Evolutionary conservation across 1,284 basidiomycete species (phyloP), one percentile per base, ranked within the genome.

Genomic region (Microbotryum lychnidis-dioicae): DNA sequence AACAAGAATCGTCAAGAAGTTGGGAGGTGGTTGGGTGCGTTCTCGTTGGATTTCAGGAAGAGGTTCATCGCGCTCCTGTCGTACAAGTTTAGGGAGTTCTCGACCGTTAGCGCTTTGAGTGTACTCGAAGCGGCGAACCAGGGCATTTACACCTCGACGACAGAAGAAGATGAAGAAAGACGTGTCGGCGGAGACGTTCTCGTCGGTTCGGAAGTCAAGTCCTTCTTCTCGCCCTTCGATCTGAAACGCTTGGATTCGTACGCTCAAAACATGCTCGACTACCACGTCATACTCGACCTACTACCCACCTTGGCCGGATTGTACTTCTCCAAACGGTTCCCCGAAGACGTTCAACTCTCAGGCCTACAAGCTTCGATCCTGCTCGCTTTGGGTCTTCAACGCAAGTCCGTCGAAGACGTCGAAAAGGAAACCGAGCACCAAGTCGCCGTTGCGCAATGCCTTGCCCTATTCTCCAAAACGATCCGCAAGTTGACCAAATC

Each of bases 171-270:
- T 42, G 55, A 18, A 55, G 57, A 44, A n/a, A 60, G 64, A 33
- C 31, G 66, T 46, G 0, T 25, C 16, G 0, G n/a, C 5, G 52
- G 4, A 18, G 48, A 53, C 84, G 88, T 76, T 59, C 77, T 84
- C 29, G 75, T 76, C n/a, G 76, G 86, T 2, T 72, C 80, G 1
- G 92, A 97, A 71, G 79, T 98, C 10, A 80, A 82, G 1, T 78
- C 85, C 48, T 76, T 89, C 20, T 76, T 96, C 63, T 86, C 91
- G 1, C 91, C 94, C 0, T 97, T 97, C 74, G 96, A 98, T 76
- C 80, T 98, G 71, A 97, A 97, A 77, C 86, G 96, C 3, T 82
- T 98, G 44, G 89, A 94, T 69, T 89, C 93, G 7, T 99, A 98
- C 71, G 87, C 91, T 6, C 92, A 94, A 75, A 96, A 93, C 76